Base-by-base conservation (phyloP, 306 rosid genomes). In the Vigna angularis region DNA sequence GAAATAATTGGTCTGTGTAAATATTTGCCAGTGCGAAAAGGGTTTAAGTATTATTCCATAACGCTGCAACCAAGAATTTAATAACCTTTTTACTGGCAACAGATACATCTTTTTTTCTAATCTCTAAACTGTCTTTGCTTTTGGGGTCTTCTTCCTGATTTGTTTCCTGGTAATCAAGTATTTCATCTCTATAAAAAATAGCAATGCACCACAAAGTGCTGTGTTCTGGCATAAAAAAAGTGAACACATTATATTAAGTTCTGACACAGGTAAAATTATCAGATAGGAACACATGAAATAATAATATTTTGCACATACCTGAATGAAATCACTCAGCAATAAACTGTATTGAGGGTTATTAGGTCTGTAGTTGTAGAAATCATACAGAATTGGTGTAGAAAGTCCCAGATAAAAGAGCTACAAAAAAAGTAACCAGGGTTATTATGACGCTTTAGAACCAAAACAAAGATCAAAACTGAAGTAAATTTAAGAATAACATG, bases 141-240 rank as follows among this genome's bases (percentile, higher is more conserved):
- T 94, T 16, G 87, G 90, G 74, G 86, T 83, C 83, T 87, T 92
- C 91, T 88, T 94, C 90, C 87, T 90, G 67, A 56, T 53, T 65
- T 84, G 94, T 76, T 86, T 90, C 83, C 81, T 84, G 65, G 88
- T 84, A 77, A 87, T 89, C 7, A 93, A 88, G 81, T 82, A 87
- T 89, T 92, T 94, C 88, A 93, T 88, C 74, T 92, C 98, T 1
- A 89, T 71, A 75, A 92, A 94, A 85, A 94, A 92, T 44, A 94
- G 85, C 84, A 92, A 75, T 18, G 98, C 96, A 53, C 98, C 98
- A 49, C 85, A 85, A 71, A 94, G 87, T 65, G 98, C 97, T 1
- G 67, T 53, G 51, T 67, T 87, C 98, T 94, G 89, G 83, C 42
- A 77, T 20, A 56, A 70, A 52, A 26, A 63, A 26, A 63, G 49